These are phyloP conservation scores for Apiotrichum domesticum DNA, from an alignment of 1,284 basidiomycete species.

Conservation along the genomic window DNA sequence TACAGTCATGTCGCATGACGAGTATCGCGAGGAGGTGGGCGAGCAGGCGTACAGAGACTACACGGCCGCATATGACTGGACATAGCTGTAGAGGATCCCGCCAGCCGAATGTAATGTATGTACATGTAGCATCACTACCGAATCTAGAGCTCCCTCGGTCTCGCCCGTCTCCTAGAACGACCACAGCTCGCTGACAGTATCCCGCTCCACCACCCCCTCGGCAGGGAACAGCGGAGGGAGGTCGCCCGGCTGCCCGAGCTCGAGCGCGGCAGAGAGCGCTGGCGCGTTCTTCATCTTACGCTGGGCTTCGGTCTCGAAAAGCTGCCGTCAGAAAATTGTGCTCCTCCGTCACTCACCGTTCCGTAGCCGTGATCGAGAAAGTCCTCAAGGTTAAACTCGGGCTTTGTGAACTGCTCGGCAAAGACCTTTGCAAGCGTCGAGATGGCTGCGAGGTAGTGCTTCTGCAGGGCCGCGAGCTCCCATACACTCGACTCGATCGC, in stretches of 20 bases:
- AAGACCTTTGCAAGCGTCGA: constrained; percentile 81
- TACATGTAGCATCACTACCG: too few relatives aligned
- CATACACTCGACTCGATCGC: constrained; percentile 84
- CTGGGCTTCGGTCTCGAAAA: constrained; percentile 79
- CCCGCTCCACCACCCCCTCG: not conserved
- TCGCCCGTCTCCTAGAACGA: not conserved
- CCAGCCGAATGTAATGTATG: too few relatives aligned
- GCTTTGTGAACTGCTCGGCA: constrained; percentile 87
- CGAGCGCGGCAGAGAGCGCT: constrained; percentile 49
- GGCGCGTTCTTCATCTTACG: constrained; percentile 77
- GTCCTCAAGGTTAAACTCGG: constrained; percentile 84
- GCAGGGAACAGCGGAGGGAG: constrained; percentile 6
- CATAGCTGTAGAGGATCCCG: too few relatives aligned
- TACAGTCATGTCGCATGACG: too few relatives aligned
- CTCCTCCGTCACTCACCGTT: constrained; percentile 50
- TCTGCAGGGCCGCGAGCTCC: constrained; percentile 75
- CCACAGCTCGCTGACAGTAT: constrained; percentile 8
- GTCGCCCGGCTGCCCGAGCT: constrained; percentile 15
- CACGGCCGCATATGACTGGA: too few relatives aligned
- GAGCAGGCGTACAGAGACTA: too few relatives aligned
- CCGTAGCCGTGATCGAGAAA: constrained; percentile 93
- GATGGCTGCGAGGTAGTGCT: constrained; percentile 79
- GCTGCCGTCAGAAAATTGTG: constrained; percentile 12
- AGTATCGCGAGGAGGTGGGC: too few relatives aligned
- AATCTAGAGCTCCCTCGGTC: too few relatives aligned